Base-by-base conservation (phyloP, 495 filamentous ascomycete species). In the Diplogelasinospora grovesii region DNA sequence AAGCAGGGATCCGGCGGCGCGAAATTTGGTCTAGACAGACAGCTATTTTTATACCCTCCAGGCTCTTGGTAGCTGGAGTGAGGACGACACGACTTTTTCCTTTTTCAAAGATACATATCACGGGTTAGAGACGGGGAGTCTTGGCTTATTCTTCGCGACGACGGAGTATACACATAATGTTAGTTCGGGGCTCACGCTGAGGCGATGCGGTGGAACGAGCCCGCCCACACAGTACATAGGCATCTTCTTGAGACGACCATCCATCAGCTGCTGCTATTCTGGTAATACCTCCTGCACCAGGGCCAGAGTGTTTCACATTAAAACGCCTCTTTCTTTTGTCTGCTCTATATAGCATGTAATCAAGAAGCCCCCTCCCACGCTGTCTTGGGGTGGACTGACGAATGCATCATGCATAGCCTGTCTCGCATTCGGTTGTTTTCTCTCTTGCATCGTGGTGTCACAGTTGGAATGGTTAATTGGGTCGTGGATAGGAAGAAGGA, bases 261-360 rank as follows among this genome's bases (percentile, higher is more conserved):
- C 24, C 37, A 39, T 39, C 21, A 39, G n/a, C 7, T 27, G 9
- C 21, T 41, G 21, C 9, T 27, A 56, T 59, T 61, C 57, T 54
- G 60, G 57, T 61, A 61, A 64, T 61, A 59, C 54, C n/a, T n/a
- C n/a, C n/a, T 61, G 60, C 60, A 63, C 60, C 60, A 57, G 13
- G 9, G 9, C 30, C n/a, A 4, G 30, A 4, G 4, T 8, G 30
- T 8, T 9, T 9, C 22, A 22, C 11, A 36, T 22, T 36, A 49
- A 55, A 14, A 35, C 19, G 20, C 24, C 15, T 32, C 20, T 42
- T 19, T 13, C 19, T 36, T 36, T 18, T 33, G n/a, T 18, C n/a
- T 18, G 30, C 14, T 18, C 21, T 14, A 16, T 35, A 35, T 28
- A 31, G 41, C 34, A 45, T 40, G 39, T 30, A 37, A 41, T 41